Evolutionary conservation across 805 yeast genomes (phyloP).

Genomic region (Candida xiaguanensis): DNA sequence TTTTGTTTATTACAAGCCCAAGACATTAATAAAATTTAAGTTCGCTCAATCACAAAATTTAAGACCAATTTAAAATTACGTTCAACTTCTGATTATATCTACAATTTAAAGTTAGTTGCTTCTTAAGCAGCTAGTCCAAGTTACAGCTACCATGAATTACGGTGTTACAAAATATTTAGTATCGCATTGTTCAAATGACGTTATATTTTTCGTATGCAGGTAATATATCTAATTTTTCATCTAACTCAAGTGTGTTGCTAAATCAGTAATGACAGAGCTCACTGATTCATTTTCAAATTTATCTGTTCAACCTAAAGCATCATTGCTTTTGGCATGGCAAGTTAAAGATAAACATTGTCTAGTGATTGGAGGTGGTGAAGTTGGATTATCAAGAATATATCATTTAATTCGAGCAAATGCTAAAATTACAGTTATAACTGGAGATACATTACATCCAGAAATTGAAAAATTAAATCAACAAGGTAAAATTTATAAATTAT

Average conservation of each 20-base stretch:
- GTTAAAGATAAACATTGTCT: constrained; percentile 62
- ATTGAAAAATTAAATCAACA: constrained; percentile 20
- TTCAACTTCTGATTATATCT: too few species aligned
- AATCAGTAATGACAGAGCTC: background rate
- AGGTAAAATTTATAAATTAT: constrained; percentile 43
- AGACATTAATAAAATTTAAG: too few species aligned
- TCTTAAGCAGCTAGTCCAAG: too few species aligned
- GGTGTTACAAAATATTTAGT: too few species aligned
- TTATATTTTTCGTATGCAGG: background rate
- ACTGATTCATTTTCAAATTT: background rate
- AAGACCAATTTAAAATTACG: too few species aligned
- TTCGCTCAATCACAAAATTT: too few species aligned
- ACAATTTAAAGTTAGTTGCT: too few species aligned
- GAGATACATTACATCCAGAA: constrained; percentile 24
- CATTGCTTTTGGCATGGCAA: constrained; percentile 72
- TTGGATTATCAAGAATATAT: constrained; percentile 65
- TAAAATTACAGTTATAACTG: constrained; percentile 60
- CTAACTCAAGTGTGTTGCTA: background rate
- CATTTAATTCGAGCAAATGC: constrained; percentile 71
- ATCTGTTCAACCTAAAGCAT: constrained; percentile 37
- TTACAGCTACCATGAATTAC: too few species aligned
- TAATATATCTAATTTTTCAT: background rate
- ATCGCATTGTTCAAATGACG: too few species aligned
- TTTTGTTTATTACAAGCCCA: too few species aligned
- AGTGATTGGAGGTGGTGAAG: constrained; percentile 77